Base-by-base conservation (phyloP, 495 filamentous ascomycete genomes). In the Hypoxylon lienhwacheense region DNA sequence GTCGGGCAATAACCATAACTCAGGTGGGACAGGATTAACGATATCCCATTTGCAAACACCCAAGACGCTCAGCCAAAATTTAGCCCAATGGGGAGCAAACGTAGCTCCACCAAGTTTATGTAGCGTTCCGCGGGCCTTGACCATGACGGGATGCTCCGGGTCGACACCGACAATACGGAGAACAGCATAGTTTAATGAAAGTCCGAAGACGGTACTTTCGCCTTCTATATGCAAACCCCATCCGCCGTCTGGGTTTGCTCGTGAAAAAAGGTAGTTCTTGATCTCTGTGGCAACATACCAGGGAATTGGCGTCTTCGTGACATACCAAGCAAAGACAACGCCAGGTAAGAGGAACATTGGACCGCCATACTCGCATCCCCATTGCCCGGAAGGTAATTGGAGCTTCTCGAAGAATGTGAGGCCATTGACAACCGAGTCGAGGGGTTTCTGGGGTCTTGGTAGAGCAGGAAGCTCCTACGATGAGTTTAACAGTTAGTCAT, bases 221-320 rank as follows among this genome's bases (percentile, higher is more conserved):
- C 83, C 93, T 67, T 97, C 93, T 46, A 95, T 95, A 64, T 98
- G 95, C 19, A 98, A 73, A 2, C 93, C 95, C 93, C 93, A 98
- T 14, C 93, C 93, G 19, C 93, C 93, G 74, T 98, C 91, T 22
- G 88, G 84, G 63, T 96, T 75, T 56, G 92, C 89, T 26, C 90
- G 84, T 8, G 88, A 87, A 66, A 91, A 92, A 8, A 98, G 82
- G 71, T 98, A 98, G 55, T 91, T 86, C 62, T 83, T 93, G 71
- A 98, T 95, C 71, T 97, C 93, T 17, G 85, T 90, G 5, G 84
- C 83, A 68, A 89, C 84, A 47, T 86, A 81, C 64, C 81, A 84
- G 5, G 91, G 89, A 47, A 98, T 89, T 7, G 85, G 86, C 31
- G 90, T 96, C 61, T 92, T 83, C 34, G 95, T 97, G 32, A 88